Evolutionary conservation across 768 basidiomycete species (phyloP).

Genomic region (Leccinum sublutescens): DNA sequence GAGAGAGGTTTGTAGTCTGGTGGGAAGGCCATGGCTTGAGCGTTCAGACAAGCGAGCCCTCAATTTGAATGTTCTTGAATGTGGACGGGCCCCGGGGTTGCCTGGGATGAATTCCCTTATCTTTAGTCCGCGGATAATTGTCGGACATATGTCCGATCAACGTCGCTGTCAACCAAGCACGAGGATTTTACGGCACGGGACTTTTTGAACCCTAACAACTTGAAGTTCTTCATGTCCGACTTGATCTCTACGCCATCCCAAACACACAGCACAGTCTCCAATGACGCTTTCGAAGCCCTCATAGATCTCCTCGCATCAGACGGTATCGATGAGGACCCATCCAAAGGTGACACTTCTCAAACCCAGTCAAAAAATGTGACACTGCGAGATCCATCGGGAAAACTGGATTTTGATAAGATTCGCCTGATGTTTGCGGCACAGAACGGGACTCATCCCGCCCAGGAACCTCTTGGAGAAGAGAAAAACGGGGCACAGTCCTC

Average conservation of each 20-base stretch:
- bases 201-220: neutral
- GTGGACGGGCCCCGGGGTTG: neutral
- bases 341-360: neutral
- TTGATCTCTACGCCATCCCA: conserved; percentile 25
- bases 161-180: too few species aligned
- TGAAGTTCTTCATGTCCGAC: conserved; percentile 17
- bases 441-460: neutral
- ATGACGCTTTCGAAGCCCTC: conserved; percentile 26
- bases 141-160: too few species aligned
- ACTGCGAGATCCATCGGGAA: conserved; percentile 30
- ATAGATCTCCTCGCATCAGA: conserved; percentile 33
- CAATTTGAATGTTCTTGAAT: neutral
- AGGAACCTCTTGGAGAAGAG: neutral
- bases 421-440: conserved; percentile 27
- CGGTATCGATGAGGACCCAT: conserved; percentile 16
- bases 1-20: conserved; percentile 27
- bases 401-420: conserved; percentile 32
- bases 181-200: neutral
- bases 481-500: neutral
- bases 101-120: neutral
- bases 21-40: conserved; percentile 20
- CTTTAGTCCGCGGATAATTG: neutral
- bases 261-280: conserved; percentile 16
- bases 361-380: conserved; percentile 4
- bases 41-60: neutral